Evolutionary conservation across 129 eudicot genomes (phyloP).

Genomic region (Flaveria brownii): DNA sequence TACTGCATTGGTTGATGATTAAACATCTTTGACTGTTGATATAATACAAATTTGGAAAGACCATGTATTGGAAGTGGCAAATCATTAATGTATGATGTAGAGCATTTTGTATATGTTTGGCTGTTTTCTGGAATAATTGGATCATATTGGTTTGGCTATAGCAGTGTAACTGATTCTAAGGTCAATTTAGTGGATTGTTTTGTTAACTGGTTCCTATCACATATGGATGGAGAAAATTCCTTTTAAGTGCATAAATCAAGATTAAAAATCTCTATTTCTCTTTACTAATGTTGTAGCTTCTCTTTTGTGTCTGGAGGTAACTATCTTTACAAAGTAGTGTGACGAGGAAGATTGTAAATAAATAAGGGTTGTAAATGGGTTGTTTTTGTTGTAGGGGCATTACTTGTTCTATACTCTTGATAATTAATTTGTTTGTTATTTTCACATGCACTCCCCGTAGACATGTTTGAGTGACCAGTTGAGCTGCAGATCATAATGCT

Average conservation of each 20-base stretch:
- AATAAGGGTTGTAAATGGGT: constrained; percentile 14
- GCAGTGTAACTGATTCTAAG: background rate
- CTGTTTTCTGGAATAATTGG: background rate
- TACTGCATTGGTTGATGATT: background rate
- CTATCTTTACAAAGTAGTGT: background rate
- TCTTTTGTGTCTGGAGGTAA: constrained; percentile 7
- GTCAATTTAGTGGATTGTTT: constrained; percentile 9
- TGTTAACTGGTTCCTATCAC: constrained; percentile 3
- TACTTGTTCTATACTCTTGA: constrained; percentile 4
- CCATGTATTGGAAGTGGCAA: background rate
- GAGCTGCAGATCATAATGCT: too few relatives aligned
- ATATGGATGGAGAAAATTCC: background rate
- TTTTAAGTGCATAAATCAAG: constrained; percentile 1
- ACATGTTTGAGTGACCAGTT: background rate
- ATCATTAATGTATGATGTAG: background rate
- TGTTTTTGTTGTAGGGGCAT: background rate
- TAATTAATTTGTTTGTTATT: background rate
- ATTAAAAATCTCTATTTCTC: constrained; percentile 5
- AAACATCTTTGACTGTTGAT: background rate
- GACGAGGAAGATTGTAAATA: constrained; percentile 1
- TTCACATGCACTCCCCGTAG: background rate
- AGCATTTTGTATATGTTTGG: background rate
- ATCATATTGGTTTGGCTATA: background rate
- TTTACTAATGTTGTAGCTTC: background rate
- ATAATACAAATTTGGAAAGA: background rate